Conservation (phyloP, 2,329 filamentous ascomycete genomes). For the Orbilia blumenaviensis region DNA sequence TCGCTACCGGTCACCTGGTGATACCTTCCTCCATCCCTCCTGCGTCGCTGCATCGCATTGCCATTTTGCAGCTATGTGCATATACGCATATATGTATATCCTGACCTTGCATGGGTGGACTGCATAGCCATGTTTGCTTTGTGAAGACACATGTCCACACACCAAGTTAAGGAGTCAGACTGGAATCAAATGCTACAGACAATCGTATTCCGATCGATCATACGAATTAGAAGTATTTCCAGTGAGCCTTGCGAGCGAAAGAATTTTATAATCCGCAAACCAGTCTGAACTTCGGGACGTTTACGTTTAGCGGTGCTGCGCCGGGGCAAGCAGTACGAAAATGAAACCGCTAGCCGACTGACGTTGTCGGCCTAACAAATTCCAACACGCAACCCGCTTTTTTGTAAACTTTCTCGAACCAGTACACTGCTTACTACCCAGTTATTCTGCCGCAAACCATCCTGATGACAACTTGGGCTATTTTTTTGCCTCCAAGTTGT, state of each 20-base stretch:
- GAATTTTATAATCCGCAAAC: background rate
- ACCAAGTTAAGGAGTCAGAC: slow-evolving; percentile 3
- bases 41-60: slow-evolving; percentile 21
- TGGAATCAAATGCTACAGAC: background rate
- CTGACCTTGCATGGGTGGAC: slow-evolving; percentile 35
- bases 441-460: slow-evolving; percentile 21
- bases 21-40: slow-evolving; percentile 22
- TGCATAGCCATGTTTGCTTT: slow-evolving; percentile 47
- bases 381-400: slow-evolving; percentile 52
- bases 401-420: background rate
- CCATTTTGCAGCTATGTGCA: slow-evolving; percentile 28
- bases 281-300: background rate
- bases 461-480: slow-evolving; percentile 27
- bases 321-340: background rate
- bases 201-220: background rate
- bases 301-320: too few relatives aligned
- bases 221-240: background rate
- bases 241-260: slow-evolving; percentile 12
- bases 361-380: slow-evolving; percentile 25
- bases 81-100: too few relatives aligned
- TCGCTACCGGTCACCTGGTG: slow-evolving; percentile 51
- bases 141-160: background rate
- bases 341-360: background rate
- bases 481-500: slow-evolving; percentile 44
- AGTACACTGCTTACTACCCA: slow-evolving; percentile 11